A percentile compares a stretch with the other conserved stretches of the same genome.
Conservation (phyloP, 805 yeast genomes). For the Barnettozyma sp. region DNA sequence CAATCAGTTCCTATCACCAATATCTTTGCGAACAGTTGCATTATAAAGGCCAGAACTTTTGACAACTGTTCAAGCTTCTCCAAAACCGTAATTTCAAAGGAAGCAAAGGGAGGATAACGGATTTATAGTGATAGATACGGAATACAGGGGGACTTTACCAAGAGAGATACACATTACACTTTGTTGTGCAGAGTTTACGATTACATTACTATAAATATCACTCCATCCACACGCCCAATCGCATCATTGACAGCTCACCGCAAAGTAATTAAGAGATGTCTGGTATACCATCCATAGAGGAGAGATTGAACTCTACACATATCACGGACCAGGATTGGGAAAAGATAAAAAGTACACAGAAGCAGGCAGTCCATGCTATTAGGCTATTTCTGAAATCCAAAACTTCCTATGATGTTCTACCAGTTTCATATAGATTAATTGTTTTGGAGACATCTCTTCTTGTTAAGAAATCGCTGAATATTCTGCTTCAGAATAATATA, state of each 20-base stretch:
- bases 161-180: no score
- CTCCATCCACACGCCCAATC: no score
- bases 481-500: conserved; percentile 84
- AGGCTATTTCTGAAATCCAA: conserved; percentile 79
- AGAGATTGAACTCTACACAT: conserved; percentile 22
- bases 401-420: conserved; percentile 93
- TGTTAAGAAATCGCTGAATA: conserved; percentile 85
- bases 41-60: no score
- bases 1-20: no score
- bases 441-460: conserved; percentile 88
- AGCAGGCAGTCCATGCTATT: conserved; percentile 73
- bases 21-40: no score
- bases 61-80: no score
- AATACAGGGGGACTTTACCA: no score
- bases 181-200: no score
- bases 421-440: conserved; percentile 87
- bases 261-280: conserved; percentile 8
- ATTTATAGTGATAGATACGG: no score
- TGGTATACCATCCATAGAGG: conserved; percentile 20
- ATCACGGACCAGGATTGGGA: conserved; percentile 10
- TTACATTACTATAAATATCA: no score
- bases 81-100: no score
- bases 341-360: conserved; percentile 34
- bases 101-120: no score
- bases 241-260: background rate